These are phyloP conservation scores for Aspergillus incahuasiensis DNA, from an alignment of 495 filamentous ascomycete species.

Conservation along the genomic window DNA sequence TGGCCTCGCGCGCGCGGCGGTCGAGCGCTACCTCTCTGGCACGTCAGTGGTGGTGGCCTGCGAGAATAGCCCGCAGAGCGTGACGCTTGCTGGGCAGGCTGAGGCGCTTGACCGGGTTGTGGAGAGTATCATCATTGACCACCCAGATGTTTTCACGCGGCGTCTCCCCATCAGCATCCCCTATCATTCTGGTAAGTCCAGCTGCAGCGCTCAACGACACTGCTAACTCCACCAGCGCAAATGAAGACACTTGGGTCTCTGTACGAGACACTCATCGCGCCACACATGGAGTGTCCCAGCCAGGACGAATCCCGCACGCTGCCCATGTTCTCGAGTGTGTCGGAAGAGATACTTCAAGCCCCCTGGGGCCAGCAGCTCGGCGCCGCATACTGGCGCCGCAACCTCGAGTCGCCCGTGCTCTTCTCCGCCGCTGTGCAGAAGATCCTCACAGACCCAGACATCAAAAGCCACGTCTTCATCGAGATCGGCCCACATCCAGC, in stretches of 20 bases:
- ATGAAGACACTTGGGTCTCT: background rate
- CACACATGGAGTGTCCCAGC: background rate
- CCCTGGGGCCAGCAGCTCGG: background rate
- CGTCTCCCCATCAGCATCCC: constrained; percentile 38
- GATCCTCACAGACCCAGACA: background rate
- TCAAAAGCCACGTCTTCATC: constrained; percentile 23
- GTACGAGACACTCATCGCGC: background rate
- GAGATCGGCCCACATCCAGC: constrained; percentile 53
- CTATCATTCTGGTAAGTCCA: constrained; percentile 31
- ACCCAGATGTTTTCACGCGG: too few species aligned
- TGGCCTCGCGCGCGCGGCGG: background rate
- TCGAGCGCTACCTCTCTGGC: background rate
- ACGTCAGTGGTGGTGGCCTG: background rate
- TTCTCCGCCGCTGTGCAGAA: constrained; percentile 15
- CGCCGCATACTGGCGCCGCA: constrained; percentile 7
- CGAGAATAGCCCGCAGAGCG: background rate
- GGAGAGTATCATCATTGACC: too few species aligned
- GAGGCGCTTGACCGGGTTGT: too few species aligned
- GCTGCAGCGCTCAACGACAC: background rate
- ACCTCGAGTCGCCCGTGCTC: constrained; percentile 21
- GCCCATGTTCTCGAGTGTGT: background rate
- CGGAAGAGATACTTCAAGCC: background rate
- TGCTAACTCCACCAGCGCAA: constrained; percentile 11
- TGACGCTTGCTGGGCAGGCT: background rate
- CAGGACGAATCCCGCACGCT: background rate